Conservation (phyloP, 202 grass and related monocot species). For the Panicum virgatum region DNA sequence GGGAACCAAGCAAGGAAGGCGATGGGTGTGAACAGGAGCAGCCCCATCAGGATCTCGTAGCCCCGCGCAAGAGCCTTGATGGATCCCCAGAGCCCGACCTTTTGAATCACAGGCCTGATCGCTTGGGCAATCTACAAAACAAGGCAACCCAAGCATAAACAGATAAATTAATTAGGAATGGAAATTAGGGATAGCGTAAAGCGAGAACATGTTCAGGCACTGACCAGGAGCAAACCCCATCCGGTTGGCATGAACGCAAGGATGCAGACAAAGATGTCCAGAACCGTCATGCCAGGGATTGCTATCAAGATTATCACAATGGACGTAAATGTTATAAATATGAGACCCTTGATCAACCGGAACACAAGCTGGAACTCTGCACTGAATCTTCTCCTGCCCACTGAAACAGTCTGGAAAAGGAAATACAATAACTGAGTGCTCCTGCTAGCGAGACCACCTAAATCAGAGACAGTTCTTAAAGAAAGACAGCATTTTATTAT, state of each 20-base stretch:
- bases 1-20: slow-evolving; percentile 91
- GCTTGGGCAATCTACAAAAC: slow-evolving; percentile 72
- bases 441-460: background rate
- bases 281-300: slow-evolving; percentile 82
- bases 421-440: slow-evolving; percentile 19
- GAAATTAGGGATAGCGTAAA: background rate
- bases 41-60: slow-evolving; percentile 85
- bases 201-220: background rate
- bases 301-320: slow-evolving; percentile 75
- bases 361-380: slow-evolving; percentile 92
- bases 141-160: background rate
- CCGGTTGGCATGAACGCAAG: slow-evolving; percentile 96
- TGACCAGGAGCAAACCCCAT: slow-evolving; percentile 93
- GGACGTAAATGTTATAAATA: slow-evolving; percentile 75
- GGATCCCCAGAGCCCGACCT: slow-evolving; percentile 63
- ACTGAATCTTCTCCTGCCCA: slow-evolving; percentile 82
- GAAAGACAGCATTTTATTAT: background rate
- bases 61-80: slow-evolving; percentile 84
- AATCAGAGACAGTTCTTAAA: background rate
- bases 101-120: slow-evolving; percentile 52
- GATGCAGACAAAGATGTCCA: slow-evolving; percentile 89
- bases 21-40: slow-evolving; percentile 75
- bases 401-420: slow-evolving; percentile 65
- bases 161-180: background rate
- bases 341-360: slow-evolving; percentile 95